Evolutionary conservation across 352 stramenopile genomes (phyloP).

Genomic region (Globisporangium canariense): DNA sequence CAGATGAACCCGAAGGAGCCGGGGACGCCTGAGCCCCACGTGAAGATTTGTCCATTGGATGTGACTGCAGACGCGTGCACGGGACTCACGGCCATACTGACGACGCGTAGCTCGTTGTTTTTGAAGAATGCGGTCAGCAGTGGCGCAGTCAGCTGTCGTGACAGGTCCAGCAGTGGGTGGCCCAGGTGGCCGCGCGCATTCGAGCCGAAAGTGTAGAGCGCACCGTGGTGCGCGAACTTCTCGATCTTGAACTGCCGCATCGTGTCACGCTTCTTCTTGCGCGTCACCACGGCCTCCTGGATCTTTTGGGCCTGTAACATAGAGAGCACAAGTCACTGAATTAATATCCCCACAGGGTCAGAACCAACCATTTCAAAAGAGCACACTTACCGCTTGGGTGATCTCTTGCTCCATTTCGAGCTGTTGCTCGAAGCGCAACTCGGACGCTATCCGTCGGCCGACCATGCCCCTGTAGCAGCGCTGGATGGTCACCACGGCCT

Average conservation of each 20-base stretch:
- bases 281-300: constrained; percentile 57
- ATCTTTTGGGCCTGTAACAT: constrained; percentile 41
- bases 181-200: constrained; percentile 55
- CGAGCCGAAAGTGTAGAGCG: constrained; percentile 67
- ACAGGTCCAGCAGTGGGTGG: constrained; percentile 41
- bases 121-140: constrained; percentile 62
- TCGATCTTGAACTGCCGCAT: constrained; percentile 71
- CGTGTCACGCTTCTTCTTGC: constrained; percentile 61
- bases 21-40: constrained; percentile 59
- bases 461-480: constrained; percentile 54
- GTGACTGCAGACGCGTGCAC: constrained; percentile 62
- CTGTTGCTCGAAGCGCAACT: constrained; percentile 51
- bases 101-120: constrained; percentile 62
- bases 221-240: constrained; percentile 62
- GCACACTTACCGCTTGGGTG: constrained; percentile 27
- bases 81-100: constrained; percentile 37
- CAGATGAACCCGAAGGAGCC: constrained; percentile 63
- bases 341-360: neutral
- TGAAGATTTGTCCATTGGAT: constrained; percentile 65
- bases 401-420: constrained; percentile 56
- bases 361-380: neutral
- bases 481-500: constrained; percentile 51
- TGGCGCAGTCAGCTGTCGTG: constrained; percentile 33
- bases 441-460: constrained; percentile 37
- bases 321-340: neutral